Evolutionary conservation across 2,329 filamentous ascomycete genomes (phyloP).

Genomic region (Colletotrichum cuscutae): DNA sequence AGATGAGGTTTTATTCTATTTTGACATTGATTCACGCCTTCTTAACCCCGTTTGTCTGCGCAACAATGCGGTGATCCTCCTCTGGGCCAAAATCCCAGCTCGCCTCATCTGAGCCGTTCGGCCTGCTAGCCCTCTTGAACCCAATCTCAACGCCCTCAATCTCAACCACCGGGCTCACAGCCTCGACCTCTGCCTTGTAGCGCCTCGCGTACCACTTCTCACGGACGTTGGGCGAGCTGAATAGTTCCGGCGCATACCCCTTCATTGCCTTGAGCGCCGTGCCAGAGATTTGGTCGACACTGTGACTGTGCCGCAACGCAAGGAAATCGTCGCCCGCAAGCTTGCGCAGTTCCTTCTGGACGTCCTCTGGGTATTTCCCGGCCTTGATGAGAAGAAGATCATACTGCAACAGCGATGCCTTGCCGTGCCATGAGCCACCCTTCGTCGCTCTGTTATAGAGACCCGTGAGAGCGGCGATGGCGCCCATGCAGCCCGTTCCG

Average conservation of each 20-base stretch:
- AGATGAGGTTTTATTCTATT: neutral
- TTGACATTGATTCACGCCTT: neutral
- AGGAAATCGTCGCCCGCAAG: slow-evolving; percentile 65
- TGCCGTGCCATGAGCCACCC: slow-evolving; percentile 75
- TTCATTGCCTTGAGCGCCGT: slow-evolving; percentile 67
- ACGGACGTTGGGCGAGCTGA: slow-evolving; percentile 56
- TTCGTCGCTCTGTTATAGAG: slow-evolving; percentile 69
- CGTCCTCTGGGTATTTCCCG: slow-evolving; percentile 63
- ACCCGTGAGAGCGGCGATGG: slow-evolving; percentile 72
- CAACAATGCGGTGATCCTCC: slow-evolving; percentile 41
- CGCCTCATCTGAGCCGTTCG: slow-evolving; percentile 67
- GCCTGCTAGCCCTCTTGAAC: slow-evolving; percentile 54
- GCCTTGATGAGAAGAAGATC: slow-evolving; percentile 72
- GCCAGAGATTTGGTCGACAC: slow-evolving; percentile 72
- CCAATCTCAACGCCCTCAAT: slow-evolving; percentile 55
- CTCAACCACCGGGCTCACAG: slow-evolving; percentile 56
- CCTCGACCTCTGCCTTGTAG: slow-evolving; percentile 51
- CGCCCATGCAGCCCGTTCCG: slow-evolving; percentile 77
- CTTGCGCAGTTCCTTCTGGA: slow-evolving; percentile 62
- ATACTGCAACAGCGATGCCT: slow-evolving; percentile 73
- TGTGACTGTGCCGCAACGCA: slow-evolving; percentile 67
- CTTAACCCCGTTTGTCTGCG: neutral
- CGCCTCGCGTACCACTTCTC: slow-evolving; percentile 59
- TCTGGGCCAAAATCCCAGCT: slow-evolving; percentile 65
- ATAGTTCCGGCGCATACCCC: slow-evolving; percentile 63